Base-by-base conservation (phyloP, 768 basidiomycete species). In the Hericium rajendrae region DNA sequence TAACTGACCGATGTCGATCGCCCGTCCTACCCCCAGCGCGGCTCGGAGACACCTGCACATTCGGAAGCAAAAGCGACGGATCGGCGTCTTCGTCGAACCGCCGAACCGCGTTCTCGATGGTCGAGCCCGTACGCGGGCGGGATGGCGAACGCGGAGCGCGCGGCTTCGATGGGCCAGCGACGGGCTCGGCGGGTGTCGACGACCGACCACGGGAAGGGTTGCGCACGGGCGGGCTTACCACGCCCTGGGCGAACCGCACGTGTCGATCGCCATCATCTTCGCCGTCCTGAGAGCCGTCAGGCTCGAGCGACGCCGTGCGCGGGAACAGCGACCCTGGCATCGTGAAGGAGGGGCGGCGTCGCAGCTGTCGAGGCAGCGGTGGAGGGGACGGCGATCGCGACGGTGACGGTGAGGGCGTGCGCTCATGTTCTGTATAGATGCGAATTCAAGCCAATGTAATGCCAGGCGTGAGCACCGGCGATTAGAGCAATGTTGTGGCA, bases 281-380 rank as follows among this genome's bases (percentile, higher is more conserved):
- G 48, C 22, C 22, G 40, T 12, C 12, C 16, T 12, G 15, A 8
- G 48, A 20, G 6, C 65, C 53, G 43, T 73, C 73, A 26, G 83
- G 81, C 32, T 82, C 71, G 12, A 82, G 72, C n/a, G 87, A 87
- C 0, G 81, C 77, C 0, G 89, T 88, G 9, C 86, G 82, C 4
- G 87, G 81, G 65, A 83, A 88, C 12, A 91, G 78, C 1, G 89
- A 79, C 8, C 88, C 89, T 20, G 88, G 89, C 88, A 91, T 91
- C 1, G 82, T 83, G 0, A 77, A 64, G 2, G 80, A 81, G 8
- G 71, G 70, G n/a, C 69, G 72, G 26, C 71, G 72, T 41, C 69
- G 73, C 8, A 77, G 67, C 38, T 62, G 57, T 41, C 68, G 69
- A 32, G 71, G 68, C 18, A 66, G 65, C 11, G 71, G 71, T 12